Evolutionary conservation across 192 early-diverging fungal species (phyloP).

Genomic region (Linnemannia elongata): DNA sequence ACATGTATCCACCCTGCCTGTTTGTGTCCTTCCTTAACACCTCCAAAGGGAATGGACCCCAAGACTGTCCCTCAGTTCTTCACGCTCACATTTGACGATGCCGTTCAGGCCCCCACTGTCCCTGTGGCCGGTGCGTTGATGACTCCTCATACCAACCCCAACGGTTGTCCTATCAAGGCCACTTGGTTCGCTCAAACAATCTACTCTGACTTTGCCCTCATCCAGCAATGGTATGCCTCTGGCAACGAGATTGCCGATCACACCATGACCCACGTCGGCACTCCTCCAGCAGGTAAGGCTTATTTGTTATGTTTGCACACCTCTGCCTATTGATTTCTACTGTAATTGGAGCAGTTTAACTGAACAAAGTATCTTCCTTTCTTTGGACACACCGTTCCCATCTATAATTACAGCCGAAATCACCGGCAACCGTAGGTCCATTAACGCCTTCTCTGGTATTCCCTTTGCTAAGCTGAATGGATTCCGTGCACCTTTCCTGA

Average conservation of each 20-base stretch:
- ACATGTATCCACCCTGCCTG: constrained; percentile 62
- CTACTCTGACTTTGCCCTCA: constrained; percentile 71
- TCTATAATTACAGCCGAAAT: constrained; percentile 13
- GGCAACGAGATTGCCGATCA: constrained; percentile 75
- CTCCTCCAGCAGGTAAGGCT: constrained; percentile 28
- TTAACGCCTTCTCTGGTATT: constrained; percentile 67
- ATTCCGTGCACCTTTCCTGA: constrained; percentile 74
- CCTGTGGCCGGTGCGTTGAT: constrained; percentile 11
- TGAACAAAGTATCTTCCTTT: neutral
- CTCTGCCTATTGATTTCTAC: neutral
- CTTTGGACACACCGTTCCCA: neutral
- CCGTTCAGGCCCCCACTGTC: constrained; percentile 57
- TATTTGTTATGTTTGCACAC: neutral
- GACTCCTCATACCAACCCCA: constrained; percentile 51
- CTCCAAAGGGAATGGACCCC: constrained; percentile 56
- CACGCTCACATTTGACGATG: constrained; percentile 72
- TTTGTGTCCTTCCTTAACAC: constrained; percentile 55
- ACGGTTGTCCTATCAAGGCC: constrained; percentile 66
- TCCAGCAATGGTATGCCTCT: constrained; percentile 66
- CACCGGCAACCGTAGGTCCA: constrained; percentile 18
- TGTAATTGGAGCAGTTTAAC: neutral
- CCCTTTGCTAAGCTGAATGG: constrained; percentile 67
- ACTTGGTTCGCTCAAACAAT: constrained; percentile 71
- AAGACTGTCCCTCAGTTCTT: constrained; percentile 66
- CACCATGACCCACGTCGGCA: constrained; percentile 61